A percentile compares a stretch with the other conserved stretches of the same genome.
These are phyloP conservation scores for Monsonia emarginata DNA, from an alignment of 441 rosid species.

Conservation along the genomic window DNA sequence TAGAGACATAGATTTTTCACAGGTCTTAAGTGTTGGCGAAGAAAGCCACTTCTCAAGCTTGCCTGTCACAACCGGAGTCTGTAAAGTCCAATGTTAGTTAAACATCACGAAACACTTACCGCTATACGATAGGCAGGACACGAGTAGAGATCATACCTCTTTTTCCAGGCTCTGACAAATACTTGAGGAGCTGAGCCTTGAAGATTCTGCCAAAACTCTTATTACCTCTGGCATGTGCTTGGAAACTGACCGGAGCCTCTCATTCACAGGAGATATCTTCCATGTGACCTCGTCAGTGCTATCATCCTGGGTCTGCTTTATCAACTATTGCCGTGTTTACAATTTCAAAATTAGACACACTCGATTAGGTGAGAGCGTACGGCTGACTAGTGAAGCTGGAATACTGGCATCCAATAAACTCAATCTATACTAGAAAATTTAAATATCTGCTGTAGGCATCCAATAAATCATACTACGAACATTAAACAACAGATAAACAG, in stretches of 20 bases:
- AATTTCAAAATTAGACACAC: neutral
- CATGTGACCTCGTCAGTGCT: conserved; percentile 75
- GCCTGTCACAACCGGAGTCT: conserved; percentile 28
- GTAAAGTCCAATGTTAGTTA: conserved; percentile 10
- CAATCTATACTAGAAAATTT: neutral
- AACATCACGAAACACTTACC: neutral
- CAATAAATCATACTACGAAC: neutral
- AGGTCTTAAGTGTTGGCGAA: conserved; percentile 33
- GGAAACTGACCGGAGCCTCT: conserved; percentile 63
- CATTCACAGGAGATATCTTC: conserved; percentile 89
- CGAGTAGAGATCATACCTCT: conserved; percentile 31
- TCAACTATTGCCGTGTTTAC: conserved; percentile 37
- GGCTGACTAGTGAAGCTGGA: no score
- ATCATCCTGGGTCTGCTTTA: conserved; percentile 92
- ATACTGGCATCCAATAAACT: neutral
- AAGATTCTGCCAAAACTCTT: conserved; percentile 37
- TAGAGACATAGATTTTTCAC: conserved; percentile 26
- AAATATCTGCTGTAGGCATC: neutral
- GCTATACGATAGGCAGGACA: neutral
- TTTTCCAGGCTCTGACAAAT: conserved; percentile 51
- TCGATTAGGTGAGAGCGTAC: neutral
- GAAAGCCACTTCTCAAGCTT: conserved; percentile 43
- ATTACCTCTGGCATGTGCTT: conserved; percentile 45
- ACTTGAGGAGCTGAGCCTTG: conserved; percentile 33
- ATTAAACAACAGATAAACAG: neutral